These are phyloP conservation scores for Bryopsis sp. DNA, from an alignment of 139 green algal species.

Conservation along the genomic window DNA sequence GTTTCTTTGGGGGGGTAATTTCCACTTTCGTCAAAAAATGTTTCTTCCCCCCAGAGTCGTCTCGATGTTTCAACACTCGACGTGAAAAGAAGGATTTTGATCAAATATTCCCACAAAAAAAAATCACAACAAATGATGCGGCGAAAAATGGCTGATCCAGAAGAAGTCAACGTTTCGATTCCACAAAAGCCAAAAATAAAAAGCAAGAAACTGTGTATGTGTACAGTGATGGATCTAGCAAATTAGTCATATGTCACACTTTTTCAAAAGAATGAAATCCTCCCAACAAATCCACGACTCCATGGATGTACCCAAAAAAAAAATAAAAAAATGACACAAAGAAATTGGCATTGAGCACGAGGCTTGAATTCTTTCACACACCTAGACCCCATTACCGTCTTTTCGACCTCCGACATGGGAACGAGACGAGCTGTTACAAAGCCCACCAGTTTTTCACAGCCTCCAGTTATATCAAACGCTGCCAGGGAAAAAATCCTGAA, in stretches of 20 bases:
- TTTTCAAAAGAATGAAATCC: background rate
- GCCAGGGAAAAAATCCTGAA: conserved; percentile 15
- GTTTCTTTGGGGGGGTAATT: background rate
- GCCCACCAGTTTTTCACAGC: conserved; percentile 7
- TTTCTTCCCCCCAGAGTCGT: background rate
- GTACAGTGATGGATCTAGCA: background rate
- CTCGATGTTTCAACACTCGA: background rate
- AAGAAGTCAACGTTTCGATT: no score
- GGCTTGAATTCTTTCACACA: background rate
- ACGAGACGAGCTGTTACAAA: conserved; percentile 10
- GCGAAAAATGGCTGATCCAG: background rate
- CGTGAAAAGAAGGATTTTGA: background rate
- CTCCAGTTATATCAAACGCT: background rate
- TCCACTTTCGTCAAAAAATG: background rate
- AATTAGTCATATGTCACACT: background rate
- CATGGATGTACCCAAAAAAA: background rate
- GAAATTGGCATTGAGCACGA: no score
- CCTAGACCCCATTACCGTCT: conserved; percentile 2
- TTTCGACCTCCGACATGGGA: background rate
- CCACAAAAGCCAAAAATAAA: no score
- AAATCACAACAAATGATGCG: background rate
- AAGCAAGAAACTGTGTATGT: background rate
- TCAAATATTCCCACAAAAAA: background rate
- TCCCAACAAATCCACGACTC: background rate
- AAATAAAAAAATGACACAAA: no score